These are phyloP conservation scores for Thielaviopsis euricoi DNA, from an alignment of 2,329 filamentous ascomycete genomes.

Conservation along the genomic window DNA sequence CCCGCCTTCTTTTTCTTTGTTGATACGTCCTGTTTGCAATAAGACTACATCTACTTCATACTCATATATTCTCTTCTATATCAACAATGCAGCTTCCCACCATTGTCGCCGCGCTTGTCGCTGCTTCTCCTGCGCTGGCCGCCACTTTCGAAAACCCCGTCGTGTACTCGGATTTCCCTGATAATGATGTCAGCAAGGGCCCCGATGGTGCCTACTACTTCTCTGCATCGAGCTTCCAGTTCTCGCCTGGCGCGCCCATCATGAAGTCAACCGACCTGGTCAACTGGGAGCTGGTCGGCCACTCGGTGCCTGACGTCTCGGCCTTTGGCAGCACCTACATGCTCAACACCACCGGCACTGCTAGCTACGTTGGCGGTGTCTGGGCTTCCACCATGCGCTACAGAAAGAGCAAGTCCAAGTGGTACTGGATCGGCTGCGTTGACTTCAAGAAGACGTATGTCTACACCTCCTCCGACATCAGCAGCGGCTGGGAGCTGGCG, in stretches of 20 bases:
- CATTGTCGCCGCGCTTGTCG: not conserved
- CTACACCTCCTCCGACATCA: constrained; percentile 28
- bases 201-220: constrained; percentile 35
- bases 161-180: constrained; percentile 38
- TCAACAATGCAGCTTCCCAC: not conserved
- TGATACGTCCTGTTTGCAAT: too few species aligned
- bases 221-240: constrained; percentile 39
- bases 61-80: too few species aligned
- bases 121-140: constrained; percentile 1
- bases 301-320: constrained; percentile 26
- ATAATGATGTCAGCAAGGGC: constrained; percentile 36
- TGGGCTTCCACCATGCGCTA: constrained; percentile 29
- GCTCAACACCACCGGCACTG: constrained; percentile 26
- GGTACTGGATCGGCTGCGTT: constrained; percentile 42
- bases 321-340: constrained; percentile 24
- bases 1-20: too few species aligned
- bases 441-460: constrained; percentile 34
- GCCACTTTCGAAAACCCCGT: constrained; percentile 31
- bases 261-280: constrained; percentile 37
- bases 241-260: constrained; percentile 38
- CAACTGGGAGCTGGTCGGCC: constrained; percentile 31
- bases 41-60: too few species aligned
- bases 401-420: constrained; percentile 29
- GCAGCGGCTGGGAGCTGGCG: constrained; percentile 26
- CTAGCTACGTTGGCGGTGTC: constrained; percentile 31